Conservation (phyloP, 1,284 basidiomycete species). For the Phenoliferia sp. region DNA sequence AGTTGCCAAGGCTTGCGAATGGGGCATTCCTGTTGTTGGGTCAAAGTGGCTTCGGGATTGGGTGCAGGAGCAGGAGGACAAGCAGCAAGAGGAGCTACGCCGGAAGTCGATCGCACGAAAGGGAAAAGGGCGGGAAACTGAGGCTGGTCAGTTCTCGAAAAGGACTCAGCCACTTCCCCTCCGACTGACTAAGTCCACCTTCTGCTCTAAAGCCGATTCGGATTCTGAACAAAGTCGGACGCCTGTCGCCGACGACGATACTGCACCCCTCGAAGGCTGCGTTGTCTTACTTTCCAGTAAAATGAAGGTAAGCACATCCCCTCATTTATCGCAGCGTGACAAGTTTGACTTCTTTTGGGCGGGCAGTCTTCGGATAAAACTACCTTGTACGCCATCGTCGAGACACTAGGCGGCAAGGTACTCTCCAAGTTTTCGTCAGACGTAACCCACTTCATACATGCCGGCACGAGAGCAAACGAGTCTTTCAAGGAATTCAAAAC, state of each 20-base stretch:
- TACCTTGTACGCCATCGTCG: conserved; percentile 5
- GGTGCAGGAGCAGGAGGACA: neutral
- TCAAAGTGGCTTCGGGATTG: conserved; percentile 54
- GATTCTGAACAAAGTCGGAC: too few species aligned
- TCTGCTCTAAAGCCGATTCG: too few species aligned
- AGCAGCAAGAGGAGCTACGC: neutral
- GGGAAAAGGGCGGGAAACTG: neutral
- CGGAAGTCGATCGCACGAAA: neutral
- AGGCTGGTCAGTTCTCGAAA: neutral
- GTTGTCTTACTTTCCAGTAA: conserved; percentile 19
- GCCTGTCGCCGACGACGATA: neutral
- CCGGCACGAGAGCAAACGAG: neutral
- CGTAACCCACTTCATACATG: conserved; percentile 15
- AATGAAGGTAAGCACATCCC: neutral
- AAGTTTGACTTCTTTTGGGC: neutral
- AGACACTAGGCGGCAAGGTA: conserved; percentile 14
- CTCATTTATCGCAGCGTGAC: neutral
- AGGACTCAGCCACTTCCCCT: neutral
- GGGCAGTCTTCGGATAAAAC: neutral
- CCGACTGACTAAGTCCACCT: too few species aligned
- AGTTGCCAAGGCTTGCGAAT: conserved; percentile 64
- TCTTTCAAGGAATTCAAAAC: conserved; percentile 11
- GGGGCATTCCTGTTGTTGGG: conserved; percentile 60
- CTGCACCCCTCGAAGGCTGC: conserved; percentile 11
- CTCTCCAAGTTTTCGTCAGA: conserved; percentile 1